Percentiles rank a stretch among this genome's conserved stretches.
Evolutionary conservation across 495 filamentous ascomycete genomes (phyloP).

Genomic region (Aspergillus wentii): DNA sequence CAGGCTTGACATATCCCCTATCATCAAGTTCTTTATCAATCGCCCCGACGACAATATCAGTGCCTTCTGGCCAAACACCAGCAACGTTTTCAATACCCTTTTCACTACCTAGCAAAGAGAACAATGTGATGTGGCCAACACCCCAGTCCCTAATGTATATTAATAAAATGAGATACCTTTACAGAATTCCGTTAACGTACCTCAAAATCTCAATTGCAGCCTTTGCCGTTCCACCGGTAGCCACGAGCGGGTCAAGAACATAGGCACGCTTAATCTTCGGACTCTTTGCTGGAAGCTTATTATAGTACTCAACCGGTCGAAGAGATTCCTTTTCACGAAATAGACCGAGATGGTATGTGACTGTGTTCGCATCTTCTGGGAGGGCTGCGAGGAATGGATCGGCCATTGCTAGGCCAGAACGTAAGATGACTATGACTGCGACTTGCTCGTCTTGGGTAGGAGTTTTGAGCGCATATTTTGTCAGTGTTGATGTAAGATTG

Average conservation of each 20-base stretch:
- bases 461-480: conserved; percentile 9
- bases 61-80: conserved; percentile 61
- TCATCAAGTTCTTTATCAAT: conserved; percentile 65
- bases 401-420: conserved; percentile 25
- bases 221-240: conserved; percentile 78
- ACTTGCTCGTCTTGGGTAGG: conserved; percentile 13
- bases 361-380: conserved; percentile 11
- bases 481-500: conserved; percentile 13
- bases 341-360: conserved; percentile 78
- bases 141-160: conserved; percentile 94
- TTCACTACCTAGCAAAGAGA: conserved; percentile 64
- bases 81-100: conserved; percentile 64
- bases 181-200: too few species aligned
- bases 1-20: conserved; percentile 78
- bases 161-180: too few species aligned
- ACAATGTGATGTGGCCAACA: conserved; percentile 64
- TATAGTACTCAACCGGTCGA: conserved; percentile 91
- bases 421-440: conserved; percentile 23
- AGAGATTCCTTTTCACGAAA: conserved; percentile 79
- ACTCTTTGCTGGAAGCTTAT: conserved; percentile 68
- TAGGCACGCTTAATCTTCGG: conserved; percentile 52
- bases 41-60: conserved; percentile 73
- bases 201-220: conserved; percentile 79
- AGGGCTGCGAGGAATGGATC: conserved; percentile 19
- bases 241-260: conserved; percentile 84